These are phyloP conservation scores for Castanospermum australe DNA, from an alignment of 306 rosid genomes.

Conservation along the genomic window DNA sequence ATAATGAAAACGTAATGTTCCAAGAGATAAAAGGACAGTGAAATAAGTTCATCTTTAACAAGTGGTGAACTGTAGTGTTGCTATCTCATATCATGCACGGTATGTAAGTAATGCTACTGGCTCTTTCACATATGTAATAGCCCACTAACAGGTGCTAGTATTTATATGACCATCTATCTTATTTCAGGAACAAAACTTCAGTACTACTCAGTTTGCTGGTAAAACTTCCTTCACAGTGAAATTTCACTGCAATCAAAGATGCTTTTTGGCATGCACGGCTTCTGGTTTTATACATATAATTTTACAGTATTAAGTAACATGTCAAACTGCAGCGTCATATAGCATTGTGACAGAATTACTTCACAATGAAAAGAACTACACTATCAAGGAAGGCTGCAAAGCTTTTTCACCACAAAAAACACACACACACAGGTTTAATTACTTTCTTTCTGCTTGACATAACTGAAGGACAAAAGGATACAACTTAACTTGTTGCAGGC, in stretches of 20 bases:
- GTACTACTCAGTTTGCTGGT: no score
- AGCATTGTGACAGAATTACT: background rate
- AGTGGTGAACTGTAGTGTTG: no score
- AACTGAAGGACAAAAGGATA: background rate
- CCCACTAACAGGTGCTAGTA: no score
- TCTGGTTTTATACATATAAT: background rate
- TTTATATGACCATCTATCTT: no score
- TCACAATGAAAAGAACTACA: background rate
- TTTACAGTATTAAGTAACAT: background rate
- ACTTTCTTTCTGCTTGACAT: background rate
- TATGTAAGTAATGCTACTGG: no score
- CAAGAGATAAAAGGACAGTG: no score
- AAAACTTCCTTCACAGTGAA: background rate
- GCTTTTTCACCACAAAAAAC: background rate
- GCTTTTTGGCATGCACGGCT: background rate
- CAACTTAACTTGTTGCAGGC: background rate
- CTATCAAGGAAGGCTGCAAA: background rate
- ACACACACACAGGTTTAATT: background rate
- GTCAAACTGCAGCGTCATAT: background rate
- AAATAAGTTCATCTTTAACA: no score
- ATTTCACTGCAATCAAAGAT: background rate
- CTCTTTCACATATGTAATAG: no score
- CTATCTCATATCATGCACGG: no score
- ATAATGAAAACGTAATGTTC: no score
- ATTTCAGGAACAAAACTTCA: no score